phyloP scores from a whole-genome alignment of 768 basidiomycete genomes.

The Kwoniella mangroviensis region DNA sequence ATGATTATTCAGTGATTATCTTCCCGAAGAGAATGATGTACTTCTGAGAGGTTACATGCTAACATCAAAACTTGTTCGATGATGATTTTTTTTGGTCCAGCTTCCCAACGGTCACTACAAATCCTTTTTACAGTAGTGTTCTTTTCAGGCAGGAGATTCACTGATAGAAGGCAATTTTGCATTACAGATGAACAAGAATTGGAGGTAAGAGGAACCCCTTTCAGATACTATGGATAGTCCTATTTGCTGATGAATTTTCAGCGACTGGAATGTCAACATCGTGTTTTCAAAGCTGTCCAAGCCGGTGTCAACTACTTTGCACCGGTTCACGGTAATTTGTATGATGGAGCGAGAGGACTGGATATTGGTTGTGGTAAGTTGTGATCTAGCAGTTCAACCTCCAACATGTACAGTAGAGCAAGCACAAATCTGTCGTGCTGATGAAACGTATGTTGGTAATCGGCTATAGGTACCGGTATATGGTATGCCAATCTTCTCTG shows the following conservation, averaged over 20 bases:
- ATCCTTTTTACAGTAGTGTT: neutral
- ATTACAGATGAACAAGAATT: slow-evolving; percentile 23
- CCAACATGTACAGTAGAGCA: no score
- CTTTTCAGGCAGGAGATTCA: neutral
- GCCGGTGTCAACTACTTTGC: slow-evolving; percentile 28
- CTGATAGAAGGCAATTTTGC: neutral
- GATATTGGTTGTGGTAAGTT: slow-evolving; percentile 34
- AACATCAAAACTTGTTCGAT: neutral
- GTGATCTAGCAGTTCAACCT: no score
- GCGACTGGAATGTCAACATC: slow-evolving; percentile 30
- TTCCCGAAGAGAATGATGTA: no score
- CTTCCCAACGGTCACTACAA: slow-evolving; percentile 9
- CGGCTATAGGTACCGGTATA: slow-evolving; percentile 29
- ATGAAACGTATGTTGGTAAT: no score
- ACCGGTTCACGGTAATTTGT: slow-evolving; percentile 21
- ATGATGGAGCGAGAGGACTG: slow-evolving; percentile 12
- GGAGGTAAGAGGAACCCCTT: slow-evolving; percentile 1
- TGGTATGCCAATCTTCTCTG: slow-evolving; percentile 20
- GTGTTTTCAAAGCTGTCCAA: slow-evolving; percentile 29
- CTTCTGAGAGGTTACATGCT: neutral
- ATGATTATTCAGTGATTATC: slow-evolving; percentile 24
- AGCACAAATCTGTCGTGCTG: no score
- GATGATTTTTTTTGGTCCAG: no score
- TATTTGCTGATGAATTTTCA: neutral
- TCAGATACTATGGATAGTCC: neutral